A percentile compares a stretch with the other conserved stretches of the same genome.
These are phyloP conservation scores for Rutidosis leptorrhynchoides DNA, from an alignment of 129 eudicot genomes.

Conservation along the genomic window DNA sequence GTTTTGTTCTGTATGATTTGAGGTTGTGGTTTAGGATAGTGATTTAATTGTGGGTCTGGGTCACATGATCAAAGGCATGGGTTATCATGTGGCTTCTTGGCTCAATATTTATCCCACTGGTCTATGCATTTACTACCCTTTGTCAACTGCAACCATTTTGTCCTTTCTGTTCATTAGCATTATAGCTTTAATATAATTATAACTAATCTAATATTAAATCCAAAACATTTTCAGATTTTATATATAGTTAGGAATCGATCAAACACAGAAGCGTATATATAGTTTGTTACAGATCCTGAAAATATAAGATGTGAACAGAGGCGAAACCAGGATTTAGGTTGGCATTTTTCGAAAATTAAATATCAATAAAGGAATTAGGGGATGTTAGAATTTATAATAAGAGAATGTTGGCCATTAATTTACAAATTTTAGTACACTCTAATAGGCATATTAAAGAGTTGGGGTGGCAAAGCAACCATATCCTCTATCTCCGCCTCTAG, in stretches of 20 bases:
- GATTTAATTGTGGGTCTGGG: constrained; percentile 22
- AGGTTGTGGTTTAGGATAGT: constrained; percentile 31
- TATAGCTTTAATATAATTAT: too few species aligned
- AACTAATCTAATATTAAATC: background rate
- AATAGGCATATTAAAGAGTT: too few species aligned
- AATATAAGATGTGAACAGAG: background rate
- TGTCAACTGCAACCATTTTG: constrained; percentile 16
- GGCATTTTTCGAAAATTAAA: too few species aligned
- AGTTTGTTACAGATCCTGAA: too few species aligned
- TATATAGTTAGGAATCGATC: background rate
- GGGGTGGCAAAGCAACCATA: too few species aligned
- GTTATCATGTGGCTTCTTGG: constrained; percentile 40
- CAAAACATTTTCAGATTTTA: background rate
- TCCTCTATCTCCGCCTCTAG: too few species aligned
- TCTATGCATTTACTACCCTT: constrained; percentile 29
- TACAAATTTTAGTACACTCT: too few species aligned
- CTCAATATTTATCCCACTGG: constrained; percentile 23
- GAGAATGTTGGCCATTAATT: too few species aligned
- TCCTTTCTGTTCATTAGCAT: background rate
- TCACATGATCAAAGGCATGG: constrained; percentile 43
- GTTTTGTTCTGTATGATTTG: constrained; percentile 24
- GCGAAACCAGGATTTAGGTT: too few species aligned
- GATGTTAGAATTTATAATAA: too few species aligned
- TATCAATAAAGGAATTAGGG: too few species aligned
- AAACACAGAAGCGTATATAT: too few species aligned